These are phyloP conservation scores for Plectosphaerella sp. DNA, from an alignment of 2,329 filamentous ascomycete species.

Conservation along the genomic window DNA sequence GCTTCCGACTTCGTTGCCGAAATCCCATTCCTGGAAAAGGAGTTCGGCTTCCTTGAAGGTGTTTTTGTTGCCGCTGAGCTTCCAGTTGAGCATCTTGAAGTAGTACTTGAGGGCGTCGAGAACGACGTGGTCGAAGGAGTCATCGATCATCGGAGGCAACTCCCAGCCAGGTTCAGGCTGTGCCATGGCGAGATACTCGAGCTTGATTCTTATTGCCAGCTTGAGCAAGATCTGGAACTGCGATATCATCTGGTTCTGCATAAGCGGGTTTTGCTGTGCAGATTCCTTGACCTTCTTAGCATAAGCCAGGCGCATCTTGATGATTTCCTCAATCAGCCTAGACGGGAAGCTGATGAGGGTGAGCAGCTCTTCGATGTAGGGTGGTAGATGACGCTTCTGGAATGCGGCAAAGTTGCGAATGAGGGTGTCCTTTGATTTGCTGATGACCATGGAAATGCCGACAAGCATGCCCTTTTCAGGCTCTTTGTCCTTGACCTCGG, in stretches of 20 bases:
- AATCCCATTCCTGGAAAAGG: constrained; percentile 95
- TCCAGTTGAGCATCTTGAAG: constrained; percentile 98
- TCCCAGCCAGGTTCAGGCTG: constrained; percentile 92
- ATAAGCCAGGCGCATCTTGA: constrained; percentile 84
- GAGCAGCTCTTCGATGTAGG: constrained; percentile 93
- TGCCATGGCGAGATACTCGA: constrained; percentile 78
- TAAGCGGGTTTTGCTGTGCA: constrained; percentile 83
- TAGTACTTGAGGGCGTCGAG: constrained; percentile 94
- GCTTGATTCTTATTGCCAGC: constrained; percentile 88
- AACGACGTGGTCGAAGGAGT: constrained; percentile 89
- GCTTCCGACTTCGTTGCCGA: constrained; percentile 88
- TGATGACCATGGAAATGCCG: constrained; percentile 79
- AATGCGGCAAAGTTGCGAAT: constrained; percentile 84
- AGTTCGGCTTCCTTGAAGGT: constrained; percentile 99
- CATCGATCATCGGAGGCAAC: constrained; percentile 90
- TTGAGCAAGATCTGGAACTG: constrained; percentile 93
- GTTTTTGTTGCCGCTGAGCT: constrained; percentile 94
- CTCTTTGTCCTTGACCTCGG: constrained; percentile 24
- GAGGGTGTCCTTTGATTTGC: constrained; percentile 87
- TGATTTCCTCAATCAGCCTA: constrained; percentile 92
- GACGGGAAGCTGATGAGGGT: constrained; percentile 97
- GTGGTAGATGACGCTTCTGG: constrained; percentile 82
- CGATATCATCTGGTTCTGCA: constrained; percentile 96
- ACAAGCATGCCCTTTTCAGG: constrained; percentile 71
- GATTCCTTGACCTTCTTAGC: constrained; percentile 95